Evolutionary conservation across 495 filamentous ascomycete genomes (phyloP).

Genomic region (Lasiosphaeriaceae sp.): DNA sequence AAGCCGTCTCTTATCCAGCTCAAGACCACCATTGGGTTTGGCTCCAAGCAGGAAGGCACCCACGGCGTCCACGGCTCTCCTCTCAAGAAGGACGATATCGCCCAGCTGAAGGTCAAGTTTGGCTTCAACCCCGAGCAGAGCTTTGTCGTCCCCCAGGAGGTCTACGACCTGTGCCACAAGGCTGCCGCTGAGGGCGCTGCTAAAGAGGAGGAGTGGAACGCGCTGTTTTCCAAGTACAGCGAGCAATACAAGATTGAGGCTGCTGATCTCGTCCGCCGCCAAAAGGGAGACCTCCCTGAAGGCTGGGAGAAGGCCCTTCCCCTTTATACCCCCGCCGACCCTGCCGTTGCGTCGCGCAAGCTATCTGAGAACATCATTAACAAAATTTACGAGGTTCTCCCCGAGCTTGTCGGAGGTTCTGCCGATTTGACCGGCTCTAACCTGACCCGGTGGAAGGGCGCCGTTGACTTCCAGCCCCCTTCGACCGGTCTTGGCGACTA

Average conservation of each 20-base stretch:
- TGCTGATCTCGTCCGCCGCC: constrained; percentile 77
- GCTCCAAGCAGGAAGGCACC: constrained; percentile 89
- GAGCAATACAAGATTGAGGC: constrained; percentile 69
- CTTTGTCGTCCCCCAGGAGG: constrained; percentile 91
- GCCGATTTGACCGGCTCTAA: constrained; percentile 98
- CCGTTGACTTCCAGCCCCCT: constrained; percentile 95
- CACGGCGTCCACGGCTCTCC: constrained; percentile 93
- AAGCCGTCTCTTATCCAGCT: constrained; percentile 98
- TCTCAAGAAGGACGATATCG: constrained; percentile 88
- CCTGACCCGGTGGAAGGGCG: constrained; percentile 96
- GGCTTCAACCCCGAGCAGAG: constrained; percentile 93
- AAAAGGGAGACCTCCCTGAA: constrained; percentile 80
- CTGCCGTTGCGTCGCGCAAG: constrained; percentile 87
- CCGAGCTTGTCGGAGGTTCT: constrained; percentile 92
- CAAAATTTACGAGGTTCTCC: constrained; percentile 77
- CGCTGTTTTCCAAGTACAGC: constrained; percentile 83
- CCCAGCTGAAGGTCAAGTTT: constrained; percentile 86
- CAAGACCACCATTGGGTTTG: constrained; percentile 96
- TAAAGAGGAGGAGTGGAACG: constrained; percentile 91
- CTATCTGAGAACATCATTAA: constrained; percentile 90
- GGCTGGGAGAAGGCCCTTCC: constrained; percentile 96
- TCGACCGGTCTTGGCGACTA: constrained; percentile 79
- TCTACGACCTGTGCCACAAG: constrained; percentile 87
- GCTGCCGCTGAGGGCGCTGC: constrained; percentile 80
- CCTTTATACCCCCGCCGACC: constrained; percentile 81